Evolutionary conservation across 2,329 filamentous ascomycete genomes (phyloP), one percentile per base, ranked within the genome.

Genomic region (Penicillium sp.): DNA sequence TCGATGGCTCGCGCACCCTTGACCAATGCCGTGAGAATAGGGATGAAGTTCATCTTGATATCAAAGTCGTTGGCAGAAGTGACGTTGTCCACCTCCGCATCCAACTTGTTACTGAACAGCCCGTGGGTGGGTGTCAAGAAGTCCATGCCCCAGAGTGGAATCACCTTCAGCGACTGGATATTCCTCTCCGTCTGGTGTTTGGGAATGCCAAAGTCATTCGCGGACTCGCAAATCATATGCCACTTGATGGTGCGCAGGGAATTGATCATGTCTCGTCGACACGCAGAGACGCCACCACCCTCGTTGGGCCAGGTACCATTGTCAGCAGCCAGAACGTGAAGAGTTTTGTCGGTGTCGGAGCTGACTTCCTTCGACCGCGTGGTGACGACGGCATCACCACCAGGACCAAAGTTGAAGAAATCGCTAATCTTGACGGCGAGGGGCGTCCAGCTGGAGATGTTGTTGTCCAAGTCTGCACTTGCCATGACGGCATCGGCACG

Each of bases 131-230:
- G 81, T 4, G 78, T 82, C 54, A 82, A 77, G 51, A 81, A 80
- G 59, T 85, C 83, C 51, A 85, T 69, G 3, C 83, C 83, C 83
- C 83, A 85, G 0, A 85, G 76, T 3, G 83, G 82, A 38, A 85
- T 73, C 17, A 84, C 73, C 63, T 83, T 84, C 58, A 85, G 69
- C 0, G 82, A 84, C 65, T 83, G 81, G 10, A 85, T 78, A 58
- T 84, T 84, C 64, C 78, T 78, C 70, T 85, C 83, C 0, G 83
- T 81, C 68, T 85, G 83, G 69, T 83, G 83, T 17, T 83, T 80
- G 5, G 83, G 83, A 20, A 84, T 77, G 34, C 83, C 83, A 61
- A 79, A 85, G 60, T 85, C 83, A 64, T 83, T 84, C 8, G 82
- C 82, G 5, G 81, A 81, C 71, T 85, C 83, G 51, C 81, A 82